Percentiles rank a stretch among this genome's conserved stretches.
Evolutionary conservation across 495 filamentous ascomycete genomes (phyloP).

Genomic region (Stereocaulon alpinum): DNA sequence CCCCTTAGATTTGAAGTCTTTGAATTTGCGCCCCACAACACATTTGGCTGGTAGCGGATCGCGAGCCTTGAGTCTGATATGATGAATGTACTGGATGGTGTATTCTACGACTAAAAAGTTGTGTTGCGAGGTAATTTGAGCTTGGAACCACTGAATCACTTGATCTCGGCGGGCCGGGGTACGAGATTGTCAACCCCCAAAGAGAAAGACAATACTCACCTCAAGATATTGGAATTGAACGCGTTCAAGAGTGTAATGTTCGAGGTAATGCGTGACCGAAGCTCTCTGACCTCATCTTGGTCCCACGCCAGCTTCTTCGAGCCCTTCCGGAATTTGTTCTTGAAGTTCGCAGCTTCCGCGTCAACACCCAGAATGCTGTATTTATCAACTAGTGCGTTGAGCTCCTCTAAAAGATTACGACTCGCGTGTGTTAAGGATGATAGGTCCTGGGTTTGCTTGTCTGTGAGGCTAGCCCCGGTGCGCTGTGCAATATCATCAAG

Average conservation of each 20-base stretch:
- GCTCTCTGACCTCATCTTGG: not conserved
- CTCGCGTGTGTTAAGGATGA: not conserved
- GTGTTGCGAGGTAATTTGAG: not conserved
- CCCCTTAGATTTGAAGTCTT: too few relatives aligned
- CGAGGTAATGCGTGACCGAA: conserved; percentile 3
- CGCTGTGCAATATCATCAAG: not conserved
- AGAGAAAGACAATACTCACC: not conserved
- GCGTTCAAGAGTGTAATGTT: not conserved
- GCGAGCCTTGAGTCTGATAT: too few relatives aligned
- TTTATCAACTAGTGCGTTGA: not conserved
- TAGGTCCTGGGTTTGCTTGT: not conserved
- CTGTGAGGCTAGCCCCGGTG: not conserved
- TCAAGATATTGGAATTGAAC: not conserved
- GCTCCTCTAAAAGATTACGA: not conserved
- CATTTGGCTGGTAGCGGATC: too few relatives aligned
- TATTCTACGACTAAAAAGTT: too few relatives aligned
- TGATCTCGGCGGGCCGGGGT: too few relatives aligned
- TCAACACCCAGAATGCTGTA: not conserved
- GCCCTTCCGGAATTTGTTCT: not conserved
- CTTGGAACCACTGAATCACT: too few relatives aligned
- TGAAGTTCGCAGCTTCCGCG: not conserved
- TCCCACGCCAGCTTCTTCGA: conserved; percentile 7
- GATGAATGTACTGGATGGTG: too few relatives aligned
- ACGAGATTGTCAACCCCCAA: too few relatives aligned
- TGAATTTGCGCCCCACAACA: too few relatives aligned